A percentile compares a stretch with the other conserved stretches of the same genome.
These are phyloP conservation scores for Claviceps africana DNA, from an alignment of 2,329 filamentous ascomycete species.

Conservation along the genomic window DNA sequence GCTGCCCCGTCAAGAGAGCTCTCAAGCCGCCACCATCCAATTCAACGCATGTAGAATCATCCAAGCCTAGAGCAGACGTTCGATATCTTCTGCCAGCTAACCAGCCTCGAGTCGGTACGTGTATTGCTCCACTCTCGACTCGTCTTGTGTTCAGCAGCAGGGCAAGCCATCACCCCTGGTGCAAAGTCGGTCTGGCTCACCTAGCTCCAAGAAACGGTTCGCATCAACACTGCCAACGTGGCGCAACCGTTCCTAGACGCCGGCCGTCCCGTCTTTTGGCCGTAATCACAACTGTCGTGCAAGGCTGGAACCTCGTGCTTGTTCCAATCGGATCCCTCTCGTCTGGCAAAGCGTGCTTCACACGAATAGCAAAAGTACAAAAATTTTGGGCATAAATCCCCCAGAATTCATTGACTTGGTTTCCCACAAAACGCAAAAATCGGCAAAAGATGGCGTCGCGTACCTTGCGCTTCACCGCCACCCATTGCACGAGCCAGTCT, in stretches of 20 bases:
- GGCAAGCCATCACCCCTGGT: not conserved
- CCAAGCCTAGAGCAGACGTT: conserved; percentile 15
- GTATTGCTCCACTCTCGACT: not conserved
- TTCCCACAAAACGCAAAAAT: too few relatives aligned
- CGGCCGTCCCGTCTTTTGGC: conserved; percentile 9
- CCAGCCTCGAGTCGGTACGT: conserved; percentile 14
- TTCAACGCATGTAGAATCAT: conserved; percentile 12
- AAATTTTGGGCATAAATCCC: too few relatives aligned
- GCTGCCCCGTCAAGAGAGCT: conserved; percentile 9
- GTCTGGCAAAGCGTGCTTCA: too few relatives aligned
- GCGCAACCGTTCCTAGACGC: conserved; percentile 24
- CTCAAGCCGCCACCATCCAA: conserved; percentile 14
- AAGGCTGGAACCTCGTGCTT: not conserved
- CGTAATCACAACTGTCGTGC: not conserved
- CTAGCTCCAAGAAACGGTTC: conserved; percentile 11
- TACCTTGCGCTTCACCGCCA: not conserved
- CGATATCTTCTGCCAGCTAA: conserved; percentile 16
- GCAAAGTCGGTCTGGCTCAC: not conserved
- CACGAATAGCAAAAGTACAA: too few relatives aligned
- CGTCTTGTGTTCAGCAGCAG: not conserved
- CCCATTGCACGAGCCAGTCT: not conserved
- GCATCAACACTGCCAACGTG: conserved; percentile 15
- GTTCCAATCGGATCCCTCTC: too few relatives aligned
- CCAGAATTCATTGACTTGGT: too few relatives aligned
- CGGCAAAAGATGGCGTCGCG: too few relatives aligned